Base-by-base conservation (phyloP, 192 early-diverging fungal species). In the Coemansia reversa region DNA sequence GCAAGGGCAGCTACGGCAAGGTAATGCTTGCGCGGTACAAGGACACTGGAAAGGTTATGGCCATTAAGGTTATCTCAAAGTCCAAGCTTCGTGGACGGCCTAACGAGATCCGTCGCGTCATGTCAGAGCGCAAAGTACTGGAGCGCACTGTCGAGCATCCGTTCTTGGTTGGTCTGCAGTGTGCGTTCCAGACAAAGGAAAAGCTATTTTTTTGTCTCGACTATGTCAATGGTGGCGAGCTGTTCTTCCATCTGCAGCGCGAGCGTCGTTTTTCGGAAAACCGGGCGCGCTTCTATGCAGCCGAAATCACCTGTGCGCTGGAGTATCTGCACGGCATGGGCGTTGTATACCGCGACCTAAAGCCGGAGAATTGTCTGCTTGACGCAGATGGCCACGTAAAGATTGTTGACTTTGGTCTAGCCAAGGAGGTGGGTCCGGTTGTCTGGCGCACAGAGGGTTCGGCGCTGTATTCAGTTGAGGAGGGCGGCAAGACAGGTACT, bases 351-450 rank as follows among this genome's bases (percentile, higher is more conserved):
- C 88, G 88, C 20, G 87, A 91, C 39, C 80, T 90, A 52, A 89
- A 89, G 63, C 88, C 89, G 16, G 87, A 98, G 77, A 98, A 98
- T 82, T 75, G 96, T 12, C 74, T 98, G 16, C 74, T 98, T 48
- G 91, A 93, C 63, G 83, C 76, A 4, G 67, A 86, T 11, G 88
- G 90, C 49, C 87, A 86, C 32, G 83, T 98, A 30, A 97, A 97
- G 70, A 95, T 98, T 64, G 92, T 95, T 9, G 96, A 98, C 79
- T 98, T 97, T 84, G 96, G 96, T 8, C 81, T 97, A 7, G 86
- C 87, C 28, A 97, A 97, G 72, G 93, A 89, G 39, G 87, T 89
- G 35, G 77, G 77, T 0, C 77, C 77, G 4, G 69, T 80, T 19
- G 77, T 67, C 30, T 80, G 72, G 97, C 84, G 97, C 95, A 70